Base-by-base conservation (phyloP, 1,139 yeast species). In the Taphrina betulina region DNA sequence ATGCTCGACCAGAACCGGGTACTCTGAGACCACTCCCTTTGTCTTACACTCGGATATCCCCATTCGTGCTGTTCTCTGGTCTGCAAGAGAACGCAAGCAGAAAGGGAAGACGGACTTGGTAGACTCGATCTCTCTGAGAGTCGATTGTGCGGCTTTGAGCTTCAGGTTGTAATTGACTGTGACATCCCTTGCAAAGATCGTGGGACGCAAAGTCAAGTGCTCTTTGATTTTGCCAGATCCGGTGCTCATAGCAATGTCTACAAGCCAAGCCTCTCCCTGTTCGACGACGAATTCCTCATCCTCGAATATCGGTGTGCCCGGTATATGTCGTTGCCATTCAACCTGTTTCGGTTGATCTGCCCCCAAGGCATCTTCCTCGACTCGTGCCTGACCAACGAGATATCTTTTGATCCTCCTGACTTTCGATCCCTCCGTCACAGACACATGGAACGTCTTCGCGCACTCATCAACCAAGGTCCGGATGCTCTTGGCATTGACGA, bases 321-420 rank as follows among this genome's bases (percentile, higher is more conserved):
- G 48, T n/a, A 43, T 16, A 26, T 43, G 35, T 33, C 48, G 24
- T 23, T 57, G 59, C 41, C 59, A 58, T n/a, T 46, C 60, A 5
- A 61, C 60, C 24, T 51, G 52, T 16, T 59, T 46, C 19, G 62
- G 92, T 57, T 83, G 80, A 97, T 98, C 92, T 53, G 89, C 94
- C 66, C 96, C 96, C 71, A 89, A 88, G 71, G 83, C 85, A 64
- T 89, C 96, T 67, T 83, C 80, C 72, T 92, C 97, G 62, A 90
- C 95, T 58, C 87, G 77, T 66, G 87, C 95, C 75, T 92, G 98
- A 55, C 98, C 98, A 29, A 95, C 95, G 67, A 92, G 79, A 67
- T 90, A 92, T 68, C 97, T 80, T 75, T 96, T 81, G 60, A 90
- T 78, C 69, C 96, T 79, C 73, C 98, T 83, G 40, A 92, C 85